Evolutionary conservation across 192 early-diverging fungal genomes (phyloP).

Genomic region (Podochytrium sp.): DNA sequence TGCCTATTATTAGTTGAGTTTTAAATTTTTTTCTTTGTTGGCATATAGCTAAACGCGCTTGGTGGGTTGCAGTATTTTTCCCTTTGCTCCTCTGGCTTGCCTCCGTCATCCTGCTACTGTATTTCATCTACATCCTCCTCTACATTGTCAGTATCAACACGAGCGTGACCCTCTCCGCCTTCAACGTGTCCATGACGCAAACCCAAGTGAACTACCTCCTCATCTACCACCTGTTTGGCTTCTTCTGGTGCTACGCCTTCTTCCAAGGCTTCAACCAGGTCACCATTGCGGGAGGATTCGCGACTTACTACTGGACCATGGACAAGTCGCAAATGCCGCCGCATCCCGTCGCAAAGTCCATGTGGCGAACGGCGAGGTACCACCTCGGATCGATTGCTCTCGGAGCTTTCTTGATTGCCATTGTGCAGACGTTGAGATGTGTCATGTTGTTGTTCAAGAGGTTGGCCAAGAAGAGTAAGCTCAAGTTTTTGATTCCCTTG

Average conservation of each 20-base stretch:
- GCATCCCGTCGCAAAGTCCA: slow-evolving; percentile 23
- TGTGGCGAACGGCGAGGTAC: slow-evolving; percentile 48
- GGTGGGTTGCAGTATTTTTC: slow-evolving; percentile 34
- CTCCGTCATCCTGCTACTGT: slow-evolving; percentile 20
- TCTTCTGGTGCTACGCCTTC: slow-evolving; percentile 57
- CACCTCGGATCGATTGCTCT: slow-evolving; percentile 58
- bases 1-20: slow-evolving; percentile 50
- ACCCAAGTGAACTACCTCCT: slow-evolving; percentile 38
- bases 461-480: slow-evolving; percentile 37
- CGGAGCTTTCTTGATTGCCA: slow-evolving; percentile 58
- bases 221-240: slow-evolving; percentile 59
- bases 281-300: slow-evolving; percentile 56
- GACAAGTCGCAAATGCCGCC: slow-evolving; percentile 45
- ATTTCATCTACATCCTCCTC: slow-evolving; percentile 38
- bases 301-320: slow-evolving; percentile 56
- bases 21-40: not conserved
- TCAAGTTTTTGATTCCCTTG: slow-evolving; percentile 17
- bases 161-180: slow-evolving; percentile 17
- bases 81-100: slow-evolving; percentile 33
- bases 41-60: not conserved
- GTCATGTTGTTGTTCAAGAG: slow-evolving; percentile 44
- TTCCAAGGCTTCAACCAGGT: slow-evolving; percentile 52
- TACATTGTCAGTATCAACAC: slow-evolving; percentile 37
- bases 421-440: slow-evolving; percentile 52
- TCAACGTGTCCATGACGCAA: slow-evolving; percentile 20